Percentiles rank a stretch among this genome's conserved stretches.
These are phyloP conservation scores for Taphrina sp. DNA, from an alignment of 1,139 yeast species.

Conservation along the genomic window DNA sequence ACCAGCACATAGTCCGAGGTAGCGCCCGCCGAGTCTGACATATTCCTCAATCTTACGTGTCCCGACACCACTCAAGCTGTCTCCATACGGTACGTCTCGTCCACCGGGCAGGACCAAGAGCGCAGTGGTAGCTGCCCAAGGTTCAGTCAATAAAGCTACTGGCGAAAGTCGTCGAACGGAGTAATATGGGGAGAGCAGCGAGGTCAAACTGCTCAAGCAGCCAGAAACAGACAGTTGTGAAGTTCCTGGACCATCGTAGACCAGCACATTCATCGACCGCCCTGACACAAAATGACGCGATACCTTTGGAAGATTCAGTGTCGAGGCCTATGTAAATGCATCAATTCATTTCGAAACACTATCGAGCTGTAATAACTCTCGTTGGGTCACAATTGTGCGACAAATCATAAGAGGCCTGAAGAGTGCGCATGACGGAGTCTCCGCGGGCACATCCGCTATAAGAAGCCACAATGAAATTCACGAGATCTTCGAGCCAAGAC, in stretches of 20 bases:
- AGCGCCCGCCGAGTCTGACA: conserved; percentile 76
- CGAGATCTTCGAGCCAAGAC: too few species aligned
- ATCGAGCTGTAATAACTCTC: too few species aligned
- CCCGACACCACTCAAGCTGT: conserved; percentile 66
- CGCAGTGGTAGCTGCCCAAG: conserved; percentile 73
- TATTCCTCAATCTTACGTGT: conserved; percentile 60
- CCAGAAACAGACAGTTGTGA: conserved; percentile 8
- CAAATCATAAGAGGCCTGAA: too few species aligned
- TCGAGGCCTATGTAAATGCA: too few species aligned
- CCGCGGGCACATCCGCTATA: too few species aligned
- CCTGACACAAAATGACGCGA: too few species aligned
- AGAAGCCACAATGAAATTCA: too few species aligned
- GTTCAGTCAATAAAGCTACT: conserved; percentile 65
- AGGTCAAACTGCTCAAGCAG: conserved; percentile 8
- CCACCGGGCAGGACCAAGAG: conserved; percentile 92
- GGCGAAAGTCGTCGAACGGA: conserved; percentile 76
- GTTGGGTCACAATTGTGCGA: too few species aligned
- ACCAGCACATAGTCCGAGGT: conserved; percentile 93
- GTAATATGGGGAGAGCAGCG: conserved; percentile 46
- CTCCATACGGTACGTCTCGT: conserved; percentile 85
- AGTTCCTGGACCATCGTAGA: conserved; percentile 29
- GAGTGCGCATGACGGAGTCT: too few species aligned
- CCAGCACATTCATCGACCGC: conserved; percentile 30
- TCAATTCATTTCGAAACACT: too few species aligned
- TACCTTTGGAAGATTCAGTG: too few species aligned